phyloP scores from a whole-genome alignment of 768 basidiomycete species.

The Amylocystis lapponica region DNA sequence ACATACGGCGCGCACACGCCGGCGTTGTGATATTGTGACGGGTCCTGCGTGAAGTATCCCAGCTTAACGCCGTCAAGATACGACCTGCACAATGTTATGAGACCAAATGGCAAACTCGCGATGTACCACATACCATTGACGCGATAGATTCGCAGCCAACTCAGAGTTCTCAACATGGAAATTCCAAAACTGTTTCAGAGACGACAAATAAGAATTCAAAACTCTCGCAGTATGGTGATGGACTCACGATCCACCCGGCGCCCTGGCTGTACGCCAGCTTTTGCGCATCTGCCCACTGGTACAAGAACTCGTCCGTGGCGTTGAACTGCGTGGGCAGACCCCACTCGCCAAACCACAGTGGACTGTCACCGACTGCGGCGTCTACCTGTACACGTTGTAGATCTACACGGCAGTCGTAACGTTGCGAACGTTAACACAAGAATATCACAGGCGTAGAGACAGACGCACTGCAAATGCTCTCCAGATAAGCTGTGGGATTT shows the following conservation, averaged over 20 bases:
- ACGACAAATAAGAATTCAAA: no score
- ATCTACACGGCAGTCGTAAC: conserved; percentile 36
- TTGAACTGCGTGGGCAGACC: conserved; percentile 58
- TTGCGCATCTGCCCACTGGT: conserved; percentile 72
- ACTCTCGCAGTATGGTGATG: background rate
- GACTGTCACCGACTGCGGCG: conserved; percentile 37
- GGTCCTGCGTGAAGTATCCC: conserved; percentile 62
- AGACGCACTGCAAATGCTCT: conserved; percentile 63
- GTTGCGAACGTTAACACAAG: no score
- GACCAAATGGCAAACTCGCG: background rate
- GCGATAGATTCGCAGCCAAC: conserved; percentile 43
- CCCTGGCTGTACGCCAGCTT: conserved; percentile 57
- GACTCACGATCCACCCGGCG: conserved; percentile 62
- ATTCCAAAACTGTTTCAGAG: conserved; percentile 52
- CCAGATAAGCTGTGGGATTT: conserved; percentile 59
- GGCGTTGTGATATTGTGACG: conserved; percentile 47
- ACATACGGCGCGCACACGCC: conserved; percentile 57
- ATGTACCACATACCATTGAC: conserved; percentile 51
- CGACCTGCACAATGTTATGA: conserved; percentile 43
- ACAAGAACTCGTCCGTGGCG: conserved; percentile 55
- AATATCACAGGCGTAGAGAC: background rate
- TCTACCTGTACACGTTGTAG: conserved; percentile 49
- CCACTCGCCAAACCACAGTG: conserved; percentile 57
- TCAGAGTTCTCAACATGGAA: conserved; percentile 63
- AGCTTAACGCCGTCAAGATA: conserved; percentile 55